Evolutionary conservation across 257 asterid genomes (phyloP), one percentile per base, ranked within the genome.

Genomic region (Forsythia viridissima): DNA sequence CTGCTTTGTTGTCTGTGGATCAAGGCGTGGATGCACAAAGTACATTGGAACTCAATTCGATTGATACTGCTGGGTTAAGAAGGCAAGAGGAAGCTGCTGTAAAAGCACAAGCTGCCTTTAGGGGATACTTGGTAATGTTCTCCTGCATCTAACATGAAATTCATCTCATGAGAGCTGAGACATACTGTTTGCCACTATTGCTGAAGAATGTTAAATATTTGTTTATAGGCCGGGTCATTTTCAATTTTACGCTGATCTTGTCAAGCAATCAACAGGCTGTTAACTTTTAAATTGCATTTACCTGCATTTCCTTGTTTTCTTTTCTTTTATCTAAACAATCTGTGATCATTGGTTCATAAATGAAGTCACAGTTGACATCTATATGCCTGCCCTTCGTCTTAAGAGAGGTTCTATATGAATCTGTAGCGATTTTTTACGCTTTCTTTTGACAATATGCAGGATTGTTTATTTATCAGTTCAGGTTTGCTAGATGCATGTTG

Each of bases 51-150:
- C 72, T 80, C 79, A 79, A 73, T 76, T 68, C 39, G 70, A 61
- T 78, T 6, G 80, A 79, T 78, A 86, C 76, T 44, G 44, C 85
- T 46, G 86, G 84, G 78, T 80, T 52, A 65, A 66, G 70, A 66
- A 77, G 42, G 82, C 91, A 80, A 74, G 90, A 86, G 51, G 82
- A 78, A 88, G 95, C 95, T 82, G 92, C 92, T 77, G 79, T 72
- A 24, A 83, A 84, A 68, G 82, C 79, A 18, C 93, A 89, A 82
- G 88, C 93, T 70, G 85, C 82, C 72, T 77, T 87, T 70, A 84
- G 92, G 78, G 86, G 93, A 80, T 77, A 80, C 78, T 80, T 82
- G 89, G 95, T 88, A 88, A 59, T 16, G 40, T 51, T 34, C 18
- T 30, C 69, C 21, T 61, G 38, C 69, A 61, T 8, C 21, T 61